phyloP scores from a whole-genome alignment of 768 basidiomycete genomes.

The Suillus luteus region DNA sequence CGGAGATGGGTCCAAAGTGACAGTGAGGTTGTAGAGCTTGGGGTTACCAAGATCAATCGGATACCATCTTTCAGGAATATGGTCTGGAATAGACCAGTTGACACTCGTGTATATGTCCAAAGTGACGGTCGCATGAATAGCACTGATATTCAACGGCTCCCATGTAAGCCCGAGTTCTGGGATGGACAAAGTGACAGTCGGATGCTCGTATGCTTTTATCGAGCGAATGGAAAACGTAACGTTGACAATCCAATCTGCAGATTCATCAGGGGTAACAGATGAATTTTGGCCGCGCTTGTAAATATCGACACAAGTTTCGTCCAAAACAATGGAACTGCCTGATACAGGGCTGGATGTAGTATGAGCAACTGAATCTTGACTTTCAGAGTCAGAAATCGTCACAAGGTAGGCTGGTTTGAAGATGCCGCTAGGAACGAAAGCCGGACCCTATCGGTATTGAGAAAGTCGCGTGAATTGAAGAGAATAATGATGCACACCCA shows the following conservation, averaged over 20 bases:
- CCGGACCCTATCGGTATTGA: conserved; percentile 45
- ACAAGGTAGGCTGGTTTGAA: conserved; percentile 58
- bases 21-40: conserved; percentile 53
- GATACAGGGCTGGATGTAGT: conserved; percentile 24
- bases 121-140: conserved; percentile 24
- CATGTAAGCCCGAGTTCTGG: conserved; percentile 49
- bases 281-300: conserved; percentile 53
- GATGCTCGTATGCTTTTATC: conserved; percentile 33
- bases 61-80: conserved; percentile 52
- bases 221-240: conserved; percentile 53
- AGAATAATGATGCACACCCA: conserved; percentile 40
- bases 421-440: conserved; percentile 57
- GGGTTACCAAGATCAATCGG: conserved; percentile 58
- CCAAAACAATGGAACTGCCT: conserved; percentile 43
- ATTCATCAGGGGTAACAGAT: conserved; percentile 45
- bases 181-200: conserved; percentile 45
- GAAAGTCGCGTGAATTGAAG: neutral
- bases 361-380: conserved; percentile 24
- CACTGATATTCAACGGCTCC: conserved; percentile 25
- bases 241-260: conserved; percentile 57
- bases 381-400: conserved; percentile 34
- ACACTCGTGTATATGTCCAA: conserved; percentile 44
- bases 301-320: conserved; percentile 56
- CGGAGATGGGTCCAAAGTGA: conserved; percentile 36
- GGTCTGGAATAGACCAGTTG: conserved; percentile 48